Evolutionary conservation across 805 yeast species (phyloP), one percentile per base, ranked within the genome.

Genomic region (Saturnispora saitoi): DNA sequence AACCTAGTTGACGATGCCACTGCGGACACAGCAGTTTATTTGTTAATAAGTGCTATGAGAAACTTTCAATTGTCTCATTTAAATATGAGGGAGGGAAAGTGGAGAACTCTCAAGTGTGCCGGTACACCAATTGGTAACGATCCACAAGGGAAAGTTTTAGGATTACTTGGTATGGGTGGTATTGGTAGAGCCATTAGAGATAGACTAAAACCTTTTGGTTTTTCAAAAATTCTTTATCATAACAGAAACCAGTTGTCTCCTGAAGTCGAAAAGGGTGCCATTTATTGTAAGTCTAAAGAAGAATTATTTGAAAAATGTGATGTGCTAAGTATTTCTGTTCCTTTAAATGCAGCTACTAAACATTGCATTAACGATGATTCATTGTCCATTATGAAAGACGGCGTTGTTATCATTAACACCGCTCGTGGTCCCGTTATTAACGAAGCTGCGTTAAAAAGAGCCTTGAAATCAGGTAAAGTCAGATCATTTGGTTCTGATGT

Each of bases 91-190:
- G 63, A 67, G 32, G 90, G 89, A 20, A 69, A 77, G 48, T 87
- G 95, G 91, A 73, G 75, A 14, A 55, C 63, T 3, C 15, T 32
- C 14, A 71, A 72, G 52, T 63, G 69, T 55, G 79, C 70, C 3
- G 84, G 82, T 2, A 75, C 81, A 1, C 74, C 80, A 7, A 65
- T 79, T 42, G 95, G 95, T 7, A 75, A 76, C 58, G 90, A 83
- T 58, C 95, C 95, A 15, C 79, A 72, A 53, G 87, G 86, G 8
- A 82, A 83, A 60, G 72, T 72, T 17, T 81, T 88, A 20, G 96
- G 96, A 43, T 80, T 88, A 48, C 70, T 84, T 46, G 96, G 96
- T 14, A 74, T 88, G 77, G 96, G 96, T 31, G 95, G 95, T 32
- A 87, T 88, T 66, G 96, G 96, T 42, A 77, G 89, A 50, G 85